Evolutionary conservation across 768 basidiomycete species (phyloP).

Genomic region (Floccularia luteovirens): DNA sequence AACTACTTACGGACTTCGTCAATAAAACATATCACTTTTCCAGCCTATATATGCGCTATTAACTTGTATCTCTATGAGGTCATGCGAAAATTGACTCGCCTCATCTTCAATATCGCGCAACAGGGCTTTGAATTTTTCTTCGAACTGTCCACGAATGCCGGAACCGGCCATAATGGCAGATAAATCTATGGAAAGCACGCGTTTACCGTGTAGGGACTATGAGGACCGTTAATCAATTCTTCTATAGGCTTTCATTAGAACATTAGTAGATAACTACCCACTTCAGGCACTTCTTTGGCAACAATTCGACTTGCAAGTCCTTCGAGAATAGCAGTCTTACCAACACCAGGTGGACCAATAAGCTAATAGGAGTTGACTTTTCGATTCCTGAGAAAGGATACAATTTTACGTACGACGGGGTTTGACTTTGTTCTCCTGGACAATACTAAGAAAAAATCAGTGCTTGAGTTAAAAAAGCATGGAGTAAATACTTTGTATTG

Average conservation of each 20-base stretch:
- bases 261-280: conserved; percentile 20
- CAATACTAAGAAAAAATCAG: conserved; percentile 42
- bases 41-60: conserved; percentile 28
- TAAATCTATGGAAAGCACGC: conserved; percentile 83
- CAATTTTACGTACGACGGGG: conserved; percentile 54
- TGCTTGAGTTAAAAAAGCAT: background rate
- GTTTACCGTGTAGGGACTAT: conserved; percentile 79
- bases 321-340: conserved; percentile 90
- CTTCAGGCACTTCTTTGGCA: conserved; percentile 87
- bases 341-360: conserved; percentile 84
- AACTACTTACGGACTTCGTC: conserved; percentile 80
- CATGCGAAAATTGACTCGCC: conserved; percentile 24
- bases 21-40: conserved; percentile 87
- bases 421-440: conserved; percentile 89
- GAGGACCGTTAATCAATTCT: background rate
- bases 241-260: background rate
- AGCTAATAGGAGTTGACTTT: too few species aligned
- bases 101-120: conserved; percentile 88
- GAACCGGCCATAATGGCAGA: conserved; percentile 83
- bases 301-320: conserved; percentile 85
- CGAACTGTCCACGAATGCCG: conserved; percentile 87
- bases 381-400: too few species aligned
- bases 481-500: conserved; percentile 69
- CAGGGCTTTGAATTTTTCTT: conserved; percentile 88
- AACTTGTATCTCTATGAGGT: conserved; percentile 7